Evolutionary conservation across 2,329 filamentous ascomycete genomes (phyloP), one percentile per base, ranked within the genome.

Genomic region (Clarireedia homoeocarpa): DNA sequence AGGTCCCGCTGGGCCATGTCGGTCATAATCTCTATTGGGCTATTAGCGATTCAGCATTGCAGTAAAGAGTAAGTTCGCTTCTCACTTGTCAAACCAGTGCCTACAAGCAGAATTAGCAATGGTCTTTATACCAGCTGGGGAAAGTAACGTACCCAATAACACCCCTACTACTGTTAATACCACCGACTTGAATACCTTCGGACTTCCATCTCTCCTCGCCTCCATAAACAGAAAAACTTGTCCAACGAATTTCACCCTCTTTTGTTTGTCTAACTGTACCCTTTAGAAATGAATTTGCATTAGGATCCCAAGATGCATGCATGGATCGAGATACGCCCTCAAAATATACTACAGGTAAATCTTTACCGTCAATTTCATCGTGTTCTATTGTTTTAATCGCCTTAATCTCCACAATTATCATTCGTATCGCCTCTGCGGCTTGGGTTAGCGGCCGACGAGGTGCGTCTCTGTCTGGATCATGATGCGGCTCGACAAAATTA

Each of bases 51-150:
- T 26, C 45, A 20, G 3, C 51, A 34, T 14, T 39, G 52, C 39
- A 38, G 30, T 42, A 39, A 48, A 36, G 20, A 7, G 4, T 53
- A 40, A 24, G 40, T n/a, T 17, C 6, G 15, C 53, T 7, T 65
- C 73, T 59, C 72, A 84, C 81, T 83, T 85, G 64, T 89, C 86
- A 64, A 90, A 91, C 88, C 88, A 92, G 51, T 82, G 85, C 10
- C 42, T 46, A 24, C n/a, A 24, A 26, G 6, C 17, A 46, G 12
- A 14, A 20, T 46, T 24, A 46, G 42, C 12, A 45, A 23, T 26
- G 10, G 6, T 12, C 6, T 46, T 46, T 20, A 20, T 23, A 26
- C 23, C 20, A 12, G 30, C 3, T 46, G 7, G 23, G 15, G 42
- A 24, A 24, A 12, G 6, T 6, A 23, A 46, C 6, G 4, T 46